phyloP scores from a whole-genome alignment of 2,329 filamentous ascomycete genomes.

The Diaporthe helianthi region DNA sequence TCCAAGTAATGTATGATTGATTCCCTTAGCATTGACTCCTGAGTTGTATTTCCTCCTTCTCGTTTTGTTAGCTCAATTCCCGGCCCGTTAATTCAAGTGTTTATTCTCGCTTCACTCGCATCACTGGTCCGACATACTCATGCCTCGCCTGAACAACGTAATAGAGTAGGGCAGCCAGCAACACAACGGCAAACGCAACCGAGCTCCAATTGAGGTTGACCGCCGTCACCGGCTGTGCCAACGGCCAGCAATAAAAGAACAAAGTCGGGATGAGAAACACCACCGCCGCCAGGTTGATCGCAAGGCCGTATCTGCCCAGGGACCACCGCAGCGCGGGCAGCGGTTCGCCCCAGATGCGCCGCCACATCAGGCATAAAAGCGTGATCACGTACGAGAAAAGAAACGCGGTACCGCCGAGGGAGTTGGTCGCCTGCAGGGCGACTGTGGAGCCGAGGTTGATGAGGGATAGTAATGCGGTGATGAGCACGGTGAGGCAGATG shows the following conservation, averaged over 20 bases:
- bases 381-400: conserved; percentile 14
- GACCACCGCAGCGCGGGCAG: background rate
- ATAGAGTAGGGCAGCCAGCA: background rate
- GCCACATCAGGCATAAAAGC: background rate
- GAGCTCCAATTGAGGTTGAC: conserved; percentile 19
- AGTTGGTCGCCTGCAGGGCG: conserved; percentile 7
- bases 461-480: background rate
- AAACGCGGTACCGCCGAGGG: background rate
- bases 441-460: background rate
- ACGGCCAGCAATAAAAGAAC: conserved; percentile 13
- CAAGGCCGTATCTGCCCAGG: background rate
- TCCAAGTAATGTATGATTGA: too few relatives aligned
- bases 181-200: background rate
- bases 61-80: too few relatives aligned
- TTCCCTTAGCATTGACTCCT: too few relatives aligned
- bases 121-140: conserved; percentile 5
- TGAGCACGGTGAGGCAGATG: background rate
- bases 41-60: too few relatives aligned
- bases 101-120: conserved; percentile 5
- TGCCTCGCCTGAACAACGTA: conserved; percentile 1
- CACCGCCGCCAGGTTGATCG: background rate
- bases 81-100: too few relatives aligned
- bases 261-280: background rate
- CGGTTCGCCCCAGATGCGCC: background rate
- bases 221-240: background rate